Conservation (phyloP, 2,329 filamentous ascomycete genomes). For the Stenocarpella maydis region DNA sequence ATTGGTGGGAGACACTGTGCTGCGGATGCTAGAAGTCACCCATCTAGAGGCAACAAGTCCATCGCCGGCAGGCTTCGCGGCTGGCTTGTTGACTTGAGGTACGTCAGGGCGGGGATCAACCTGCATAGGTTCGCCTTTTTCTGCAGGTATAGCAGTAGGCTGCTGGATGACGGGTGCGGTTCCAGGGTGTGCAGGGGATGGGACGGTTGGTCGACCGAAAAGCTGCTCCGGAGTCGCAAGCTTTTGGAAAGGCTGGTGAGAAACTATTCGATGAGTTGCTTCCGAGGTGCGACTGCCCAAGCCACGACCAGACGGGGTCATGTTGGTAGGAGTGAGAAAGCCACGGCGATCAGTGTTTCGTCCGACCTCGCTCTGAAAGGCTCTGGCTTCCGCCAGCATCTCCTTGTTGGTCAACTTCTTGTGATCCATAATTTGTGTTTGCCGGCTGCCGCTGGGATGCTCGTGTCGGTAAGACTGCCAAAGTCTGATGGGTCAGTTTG, state of each 20-base stretch:
- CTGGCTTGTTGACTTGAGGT: background rate
- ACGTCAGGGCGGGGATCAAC: background rate
- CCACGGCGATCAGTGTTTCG: background rate
- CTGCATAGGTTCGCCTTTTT: background rate
- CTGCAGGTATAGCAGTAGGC: background rate
- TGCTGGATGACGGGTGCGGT: background rate
- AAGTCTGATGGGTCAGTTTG: background rate
- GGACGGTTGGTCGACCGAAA: background rate
- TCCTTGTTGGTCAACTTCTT: background rate
- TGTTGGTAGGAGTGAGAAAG: background rate
- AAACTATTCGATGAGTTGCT: background rate
- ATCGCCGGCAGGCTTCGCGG: background rate
- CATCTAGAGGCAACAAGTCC: background rate
- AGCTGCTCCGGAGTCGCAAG: constrained; percentile 18
- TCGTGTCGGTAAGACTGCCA: background rate
- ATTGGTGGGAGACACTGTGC: background rate
- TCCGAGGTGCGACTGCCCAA: background rate
- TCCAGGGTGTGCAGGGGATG: background rate
- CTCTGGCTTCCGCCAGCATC: background rate
- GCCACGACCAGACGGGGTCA: constrained; percentile 4
- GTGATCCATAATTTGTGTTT: background rate
- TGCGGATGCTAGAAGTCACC: background rate
- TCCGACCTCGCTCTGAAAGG: background rate
- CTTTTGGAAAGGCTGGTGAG: background rate
- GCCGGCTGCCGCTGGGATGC: background rate